Evolutionary conservation across 139 green algal species (phyloP).

Genomic region (Nannochloris sp.): DNA sequence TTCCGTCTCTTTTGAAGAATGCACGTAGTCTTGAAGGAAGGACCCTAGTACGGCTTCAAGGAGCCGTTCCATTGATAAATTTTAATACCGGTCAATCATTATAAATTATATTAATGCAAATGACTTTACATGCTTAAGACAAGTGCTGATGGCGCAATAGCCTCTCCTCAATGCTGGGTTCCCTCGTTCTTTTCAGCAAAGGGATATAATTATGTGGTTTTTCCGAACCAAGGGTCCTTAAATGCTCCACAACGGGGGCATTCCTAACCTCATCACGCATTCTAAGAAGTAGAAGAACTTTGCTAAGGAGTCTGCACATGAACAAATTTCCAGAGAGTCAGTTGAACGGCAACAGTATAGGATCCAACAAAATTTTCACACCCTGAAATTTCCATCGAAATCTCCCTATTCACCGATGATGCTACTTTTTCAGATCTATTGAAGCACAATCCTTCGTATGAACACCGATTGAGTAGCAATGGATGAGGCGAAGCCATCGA

Average conservation of each 20-base stretch:
- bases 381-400: slow-evolving; percentile 19
- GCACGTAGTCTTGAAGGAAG: background rate
- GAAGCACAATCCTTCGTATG: slow-evolving; percentile 35
- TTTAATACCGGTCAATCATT: too few relatives aligned
- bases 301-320: too few relatives aligned
- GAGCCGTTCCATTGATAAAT: background rate
- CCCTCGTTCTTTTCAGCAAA: background rate
- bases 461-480: slow-evolving; percentile 62
- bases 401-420: slow-evolving; percentile 1
- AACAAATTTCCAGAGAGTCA: too few relatives aligned
- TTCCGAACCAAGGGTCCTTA: background rate
- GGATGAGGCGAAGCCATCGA: slow-evolving; percentile 65
- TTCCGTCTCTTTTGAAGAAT: background rate
- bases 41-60: background rate
- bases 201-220: background rate
- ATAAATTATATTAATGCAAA: too few relatives aligned
- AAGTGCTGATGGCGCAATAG: background rate
- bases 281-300: too few relatives aligned
- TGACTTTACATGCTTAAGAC: too few relatives aligned
- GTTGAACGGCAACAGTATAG: too few relatives aligned
- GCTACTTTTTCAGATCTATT: slow-evolving; percentile 6
- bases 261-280: background rate
- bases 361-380: background rate
- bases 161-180: background rate
- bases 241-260: background rate